These are phyloP conservation scores for Coemansia sp. DNA, from an alignment of 192 early-diverging fungal species.

Conservation along the genomic window DNA sequence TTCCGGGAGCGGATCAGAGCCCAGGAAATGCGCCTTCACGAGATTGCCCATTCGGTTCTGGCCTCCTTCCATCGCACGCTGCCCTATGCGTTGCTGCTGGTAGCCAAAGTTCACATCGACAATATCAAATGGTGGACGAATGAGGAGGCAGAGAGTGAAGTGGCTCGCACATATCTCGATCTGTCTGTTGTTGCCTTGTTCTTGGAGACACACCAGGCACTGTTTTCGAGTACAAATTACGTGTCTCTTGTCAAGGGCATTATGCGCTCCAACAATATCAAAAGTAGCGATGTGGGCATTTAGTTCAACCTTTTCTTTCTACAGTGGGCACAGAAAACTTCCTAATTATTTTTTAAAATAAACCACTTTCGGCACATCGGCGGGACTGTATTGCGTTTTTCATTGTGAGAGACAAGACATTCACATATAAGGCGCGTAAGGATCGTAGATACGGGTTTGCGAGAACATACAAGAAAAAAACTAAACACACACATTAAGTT, in stretches of 20 bases:
- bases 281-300: background rate
- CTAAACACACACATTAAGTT: too few relatives aligned
- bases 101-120: slow-evolving; percentile 49
- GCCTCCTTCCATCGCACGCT: slow-evolving; percentile 49
- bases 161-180: slow-evolving; percentile 39
- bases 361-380: too few relatives aligned
- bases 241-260: slow-evolving; percentile 51
- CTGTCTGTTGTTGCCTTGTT: slow-evolving; percentile 32
- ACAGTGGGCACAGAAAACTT: too few relatives aligned
- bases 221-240: slow-evolving; percentile 49
- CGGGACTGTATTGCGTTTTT: too few relatives aligned
- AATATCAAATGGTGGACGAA: slow-evolving; percentile 49
- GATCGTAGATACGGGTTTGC: too few relatives aligned
- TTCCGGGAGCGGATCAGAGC: slow-evolving; percentile 44
- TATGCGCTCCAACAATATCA: slow-evolving; percentile 21
- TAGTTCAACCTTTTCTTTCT: background rate
- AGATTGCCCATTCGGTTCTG: slow-evolving; percentile 39
- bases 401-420: too few relatives aligned
- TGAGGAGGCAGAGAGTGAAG: slow-evolving; percentile 29
- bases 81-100: slow-evolving; percentile 47
- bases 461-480: too few relatives aligned
- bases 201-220: slow-evolving; percentile 44
- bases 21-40: slow-evolving; percentile 38
- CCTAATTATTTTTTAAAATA: too few relatives aligned
- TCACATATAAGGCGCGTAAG: too few relatives aligned